Conservation (phyloP, 2,329 filamentous ascomycete species). For the Penicillium sp. region DNA sequence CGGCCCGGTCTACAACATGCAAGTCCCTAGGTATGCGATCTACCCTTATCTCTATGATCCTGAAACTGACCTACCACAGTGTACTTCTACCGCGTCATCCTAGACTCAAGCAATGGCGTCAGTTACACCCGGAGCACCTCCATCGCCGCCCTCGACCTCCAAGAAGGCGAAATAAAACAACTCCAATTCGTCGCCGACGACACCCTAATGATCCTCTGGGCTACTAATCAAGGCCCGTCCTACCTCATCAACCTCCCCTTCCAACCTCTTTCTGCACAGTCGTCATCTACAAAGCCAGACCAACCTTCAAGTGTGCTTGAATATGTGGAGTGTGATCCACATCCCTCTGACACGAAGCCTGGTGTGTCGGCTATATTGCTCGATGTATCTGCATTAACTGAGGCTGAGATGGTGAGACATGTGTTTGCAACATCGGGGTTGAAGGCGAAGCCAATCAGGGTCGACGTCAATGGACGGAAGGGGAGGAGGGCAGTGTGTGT, state of each 20-base stretch:
- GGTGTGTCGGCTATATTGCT: constrained; percentile 10
- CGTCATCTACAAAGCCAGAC: constrained; percentile 6
- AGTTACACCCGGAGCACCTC: constrained; percentile 46
- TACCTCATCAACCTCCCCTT: constrained; percentile 39
- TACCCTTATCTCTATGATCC: neutral
- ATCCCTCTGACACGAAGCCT: constrained; percentile 13
- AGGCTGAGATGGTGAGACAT: constrained; percentile 42
- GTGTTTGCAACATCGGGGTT: constrained; percentile 45
- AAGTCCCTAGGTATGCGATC: constrained; percentile 33
- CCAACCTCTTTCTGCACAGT: constrained; percentile 15
- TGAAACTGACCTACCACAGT: constrained; percentile 41
- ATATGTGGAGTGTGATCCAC: constrained; percentile 20
- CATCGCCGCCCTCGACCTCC: constrained; percentile 33
- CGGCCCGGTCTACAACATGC: constrained; percentile 32
- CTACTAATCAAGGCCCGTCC: neutral
- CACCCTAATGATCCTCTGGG: constrained; percentile 60
- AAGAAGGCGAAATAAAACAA: constrained; percentile 51
- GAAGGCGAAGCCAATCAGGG: constrained; percentile 48
- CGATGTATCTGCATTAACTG: constrained; percentile 20
- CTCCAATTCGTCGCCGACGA: constrained; percentile 67
- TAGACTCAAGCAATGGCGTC: constrained; percentile 60
- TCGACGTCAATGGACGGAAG: constrained; percentile 58
- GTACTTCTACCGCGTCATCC: constrained; percentile 56
- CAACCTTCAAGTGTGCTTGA: constrained; percentile 8
- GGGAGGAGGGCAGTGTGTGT: constrained; percentile 56